These are phyloP conservation scores for Trichoderma breve DNA, from an alignment of 2,329 filamentous ascomycete species.

Conservation along the genomic window DNA sequence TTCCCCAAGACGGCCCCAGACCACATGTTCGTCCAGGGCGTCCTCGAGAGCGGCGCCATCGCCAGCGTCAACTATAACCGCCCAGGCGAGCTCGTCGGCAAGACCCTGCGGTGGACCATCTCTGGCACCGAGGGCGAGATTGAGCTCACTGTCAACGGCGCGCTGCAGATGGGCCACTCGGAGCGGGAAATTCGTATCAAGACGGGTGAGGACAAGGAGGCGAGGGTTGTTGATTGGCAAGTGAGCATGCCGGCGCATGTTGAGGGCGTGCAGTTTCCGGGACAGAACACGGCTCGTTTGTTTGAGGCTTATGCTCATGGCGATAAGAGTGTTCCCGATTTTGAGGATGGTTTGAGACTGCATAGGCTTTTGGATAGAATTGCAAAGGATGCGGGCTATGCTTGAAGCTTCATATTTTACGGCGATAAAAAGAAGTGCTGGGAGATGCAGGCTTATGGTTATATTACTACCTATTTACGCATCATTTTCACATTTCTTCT, in stretches of 20 bases:
- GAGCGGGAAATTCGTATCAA: not conserved
- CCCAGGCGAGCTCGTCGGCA: slow-evolving; percentile 20
- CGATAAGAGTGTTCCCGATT: not conserved
- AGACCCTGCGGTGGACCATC: slow-evolving; percentile 36
- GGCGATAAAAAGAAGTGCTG: not conserved
- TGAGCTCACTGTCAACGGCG: slow-evolving; percentile 29
- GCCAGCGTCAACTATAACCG: slow-evolving; percentile 32
- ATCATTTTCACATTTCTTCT: no score
- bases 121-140: slow-evolving; percentile 37
- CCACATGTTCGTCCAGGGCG: slow-evolving; percentile 36
- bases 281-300: slow-evolving; percentile 10
- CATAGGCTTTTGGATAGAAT: slow-evolving; percentile 21
- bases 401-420: not conserved
- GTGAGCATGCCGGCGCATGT: slow-evolving; percentile 72
- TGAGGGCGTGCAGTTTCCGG: slow-evolving; percentile 66
- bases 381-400: slow-evolving; percentile 3
- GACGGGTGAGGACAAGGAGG: slow-evolving; percentile 30
- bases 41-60: slow-evolving; percentile 31
- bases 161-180: slow-evolving; percentile 30
- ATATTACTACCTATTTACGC: no score
- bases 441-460: accelerated
- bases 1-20: slow-evolving; percentile 34
- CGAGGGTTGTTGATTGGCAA: slow-evolving; percentile 22
- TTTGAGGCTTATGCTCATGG: slow-evolving; percentile 18
- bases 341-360: slow-evolving; percentile 17